Evolutionary conservation across 768 basidiomycete species (phyloP).

Genomic region (Mycena belliarum): DNA sequence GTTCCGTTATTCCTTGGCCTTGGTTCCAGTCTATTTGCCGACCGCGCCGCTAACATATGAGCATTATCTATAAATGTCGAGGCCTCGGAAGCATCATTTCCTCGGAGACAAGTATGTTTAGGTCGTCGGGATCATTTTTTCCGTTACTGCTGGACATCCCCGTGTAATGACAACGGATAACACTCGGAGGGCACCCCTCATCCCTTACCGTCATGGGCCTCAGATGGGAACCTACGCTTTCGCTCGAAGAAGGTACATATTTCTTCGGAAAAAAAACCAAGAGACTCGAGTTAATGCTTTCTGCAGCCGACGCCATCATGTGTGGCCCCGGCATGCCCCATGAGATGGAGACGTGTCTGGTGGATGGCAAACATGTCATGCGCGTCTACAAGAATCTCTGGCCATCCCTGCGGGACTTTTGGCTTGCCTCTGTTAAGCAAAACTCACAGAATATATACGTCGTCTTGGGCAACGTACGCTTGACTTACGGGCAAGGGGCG

Average conservation of each 20-base stretch:
- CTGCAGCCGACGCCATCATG: constrained; percentile 45
- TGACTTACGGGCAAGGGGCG: constrained; percentile 38
- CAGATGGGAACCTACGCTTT: constrained; percentile 38
- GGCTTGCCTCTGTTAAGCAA: constrained; percentile 30
- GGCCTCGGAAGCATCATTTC: constrained; percentile 27
- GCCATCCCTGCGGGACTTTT: constrained; percentile 50
- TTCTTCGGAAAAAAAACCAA: background rate
- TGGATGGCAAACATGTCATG: constrained; percentile 46
- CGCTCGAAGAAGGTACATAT: constrained; percentile 42
- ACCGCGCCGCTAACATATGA: constrained; percentile 3
- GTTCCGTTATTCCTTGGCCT: background rate
- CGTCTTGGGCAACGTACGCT: constrained; percentile 49
- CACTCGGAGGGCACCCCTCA: background rate
- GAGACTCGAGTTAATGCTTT: constrained; percentile 4
- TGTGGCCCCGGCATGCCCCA: constrained; percentile 36
- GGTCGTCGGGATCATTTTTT: constrained; percentile 38
- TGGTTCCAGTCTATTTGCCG: constrained; percentile 1
- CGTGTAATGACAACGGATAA: constrained; percentile 37
- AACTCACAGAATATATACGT: constrained; percentile 40
- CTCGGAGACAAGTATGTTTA: constrained; percentile 30
- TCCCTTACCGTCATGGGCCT: constrained; percentile 30
- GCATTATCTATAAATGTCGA: constrained; percentile 12
- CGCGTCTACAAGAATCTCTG: constrained; percentile 55
- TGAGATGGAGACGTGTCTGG: constrained; percentile 42
- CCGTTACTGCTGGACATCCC: constrained; percentile 38